Percentiles rank a stretch among this genome's conserved stretches.
These are phyloP conservation scores for Emydomyces testavorans DNA, from an alignment of 2,329 filamentous ascomycete genomes.

Conservation along the genomic window DNA sequence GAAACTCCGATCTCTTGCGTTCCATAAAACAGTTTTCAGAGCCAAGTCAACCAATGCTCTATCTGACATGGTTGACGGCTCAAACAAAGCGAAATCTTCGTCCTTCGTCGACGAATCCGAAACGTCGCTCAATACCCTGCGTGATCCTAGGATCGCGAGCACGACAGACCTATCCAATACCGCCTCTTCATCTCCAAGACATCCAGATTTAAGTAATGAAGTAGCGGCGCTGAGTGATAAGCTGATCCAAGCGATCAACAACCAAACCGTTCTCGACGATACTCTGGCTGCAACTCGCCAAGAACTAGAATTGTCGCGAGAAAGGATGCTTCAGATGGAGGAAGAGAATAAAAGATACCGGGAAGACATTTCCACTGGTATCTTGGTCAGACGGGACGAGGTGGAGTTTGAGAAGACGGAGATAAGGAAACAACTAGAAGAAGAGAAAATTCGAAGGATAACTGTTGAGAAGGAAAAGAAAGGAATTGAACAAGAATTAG, in stretches of 20 bases:
- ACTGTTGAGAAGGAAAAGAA: slow-evolving; percentile 68
- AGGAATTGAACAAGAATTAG: slow-evolving; percentile 82
- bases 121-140: slow-evolving; percentile 37
- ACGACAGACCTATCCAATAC: slow-evolving; percentile 28
- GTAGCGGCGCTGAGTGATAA: slow-evolving; percentile 88
- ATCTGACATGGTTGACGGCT: slow-evolving; percentile 25
- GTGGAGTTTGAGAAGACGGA: slow-evolving; percentile 60
- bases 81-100: slow-evolving; percentile 19
- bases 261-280: slow-evolving; percentile 86
- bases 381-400: slow-evolving; percentile 62
- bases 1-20: slow-evolving; percentile 19
- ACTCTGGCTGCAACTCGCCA: slow-evolving; percentile 68
- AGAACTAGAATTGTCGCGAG: slow-evolving; percentile 63
- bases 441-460: slow-evolving; percentile 54
- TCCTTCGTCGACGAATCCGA: slow-evolving; percentile 23
- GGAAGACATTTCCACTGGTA: slow-evolving; percentile 56
- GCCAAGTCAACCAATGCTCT: slow-evolving; percentile 37
- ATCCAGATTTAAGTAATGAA: slow-evolving; percentile 57
- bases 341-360: slow-evolving; percentile 56
- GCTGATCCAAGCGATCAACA: slow-evolving; percentile 92
- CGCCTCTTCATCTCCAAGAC: slow-evolving; percentile 30
- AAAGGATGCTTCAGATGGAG: slow-evolving; percentile 59
- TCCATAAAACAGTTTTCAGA: slow-evolving; percentile 32
- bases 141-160: slow-evolving; percentile 33
- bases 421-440: slow-evolving; percentile 47